phyloP scores from a whole-genome alignment of 305 asterid genomes.

The Solanum hybrid region DNA sequence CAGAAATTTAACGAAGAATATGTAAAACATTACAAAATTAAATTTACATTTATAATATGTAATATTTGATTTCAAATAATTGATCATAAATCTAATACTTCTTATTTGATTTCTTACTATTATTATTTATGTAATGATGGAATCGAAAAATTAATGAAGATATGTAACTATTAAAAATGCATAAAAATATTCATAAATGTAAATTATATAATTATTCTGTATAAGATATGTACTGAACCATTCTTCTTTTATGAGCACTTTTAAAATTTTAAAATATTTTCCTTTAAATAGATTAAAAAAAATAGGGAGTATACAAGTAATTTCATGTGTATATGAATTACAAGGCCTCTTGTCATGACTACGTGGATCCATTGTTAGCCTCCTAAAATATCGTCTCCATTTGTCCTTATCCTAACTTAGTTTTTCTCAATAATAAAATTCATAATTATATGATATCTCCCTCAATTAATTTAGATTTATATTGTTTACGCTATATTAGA shows the following conservation, averaged over 20 bases:
- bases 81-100: background rate
- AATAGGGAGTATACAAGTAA: background rate
- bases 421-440: background rate
- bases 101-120: background rate
- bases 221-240: too few relatives aligned
- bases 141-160: too few relatives aligned
- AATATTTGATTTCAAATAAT: too few relatives aligned
- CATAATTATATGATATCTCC: background rate
- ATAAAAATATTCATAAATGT: too few relatives aligned
- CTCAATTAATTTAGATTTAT: background rate
- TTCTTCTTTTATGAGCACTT: background rate
- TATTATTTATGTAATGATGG: too few relatives aligned
- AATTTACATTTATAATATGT: background rate
- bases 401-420: background rate
- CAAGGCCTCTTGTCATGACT: background rate
- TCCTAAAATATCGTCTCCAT: background rate
- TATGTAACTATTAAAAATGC: background rate
- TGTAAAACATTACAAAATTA: rapidly evolving
- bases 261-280: background rate
- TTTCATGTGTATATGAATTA: background rate
- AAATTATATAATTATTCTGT: too few relatives aligned
- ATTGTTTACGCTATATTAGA: background rate
- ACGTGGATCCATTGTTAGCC: background rate
- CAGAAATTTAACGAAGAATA: too few relatives aligned
- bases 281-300: background rate